A percentile compares a stretch with the other conserved stretches of the same genome.
Evolutionary conservation across 768 basidiomycete genomes (phyloP).

Genomic region (Mycena vulgaris): DNA sequence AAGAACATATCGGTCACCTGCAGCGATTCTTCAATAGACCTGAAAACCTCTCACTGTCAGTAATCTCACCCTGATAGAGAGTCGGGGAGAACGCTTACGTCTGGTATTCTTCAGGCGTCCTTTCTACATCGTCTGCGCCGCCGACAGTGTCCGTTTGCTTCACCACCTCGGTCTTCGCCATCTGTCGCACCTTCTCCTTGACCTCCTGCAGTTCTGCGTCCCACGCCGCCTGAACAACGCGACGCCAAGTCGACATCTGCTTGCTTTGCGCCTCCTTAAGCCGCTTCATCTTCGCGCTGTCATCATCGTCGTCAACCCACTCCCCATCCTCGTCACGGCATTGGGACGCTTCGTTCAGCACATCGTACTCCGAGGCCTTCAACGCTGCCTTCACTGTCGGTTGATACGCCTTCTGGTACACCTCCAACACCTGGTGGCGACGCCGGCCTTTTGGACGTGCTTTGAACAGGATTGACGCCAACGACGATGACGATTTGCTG

Average conservation of each 20-base stretch:
- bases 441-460: neutral
- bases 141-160: neutral
- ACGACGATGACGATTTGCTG: neutral
- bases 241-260: neutral
- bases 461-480: slow-evolving; percentile 10
- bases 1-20: slow-evolving; percentile 1
- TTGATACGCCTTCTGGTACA: neutral
- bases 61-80: neutral
- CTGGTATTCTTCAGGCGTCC: slow-evolving; percentile 13
- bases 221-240: neutral
- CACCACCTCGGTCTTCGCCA: neutral
- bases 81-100: neutral
- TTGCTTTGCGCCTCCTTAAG: neutral
- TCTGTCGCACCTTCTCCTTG: neutral
- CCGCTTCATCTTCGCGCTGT: neutral
- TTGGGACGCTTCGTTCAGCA: slow-evolving; percentile 3
- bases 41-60: neutral
- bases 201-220: neutral
- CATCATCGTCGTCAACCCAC: no score
- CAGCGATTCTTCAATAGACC: slow-evolving; percentile 12
- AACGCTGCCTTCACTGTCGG: neutral
- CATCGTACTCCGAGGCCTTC: neutral
- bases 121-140: neutral
- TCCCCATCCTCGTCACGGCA: slow-evolving; percentile 15
- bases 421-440: slow-evolving; percentile 21